A percentile compares a stretch with the other conserved stretches of the same genome.
Conservation (phyloP, 2,329 filamentous ascomycete genomes). For the Biscogniauxia marginata region DNA sequence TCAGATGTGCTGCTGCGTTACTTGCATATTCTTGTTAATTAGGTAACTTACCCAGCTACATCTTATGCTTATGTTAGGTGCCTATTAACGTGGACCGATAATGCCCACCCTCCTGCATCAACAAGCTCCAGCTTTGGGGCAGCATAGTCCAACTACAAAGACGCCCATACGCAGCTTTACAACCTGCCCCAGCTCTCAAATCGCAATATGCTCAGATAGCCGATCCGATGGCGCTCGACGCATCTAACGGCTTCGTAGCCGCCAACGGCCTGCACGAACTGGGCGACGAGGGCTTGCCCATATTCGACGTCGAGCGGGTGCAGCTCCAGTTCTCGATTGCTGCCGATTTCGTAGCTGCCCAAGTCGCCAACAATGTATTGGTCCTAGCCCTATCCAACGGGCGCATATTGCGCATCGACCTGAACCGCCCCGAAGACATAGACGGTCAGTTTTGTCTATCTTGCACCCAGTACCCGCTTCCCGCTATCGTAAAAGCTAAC, state of each 20-base stretch:
- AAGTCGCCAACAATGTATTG: conserved; percentile 96
- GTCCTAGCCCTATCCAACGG: conserved; percentile 89
- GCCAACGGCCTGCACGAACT: conserved; percentile 58
- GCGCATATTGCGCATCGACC: conserved; percentile 88
- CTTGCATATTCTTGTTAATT: background rate
- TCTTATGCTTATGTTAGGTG: too few species aligned
- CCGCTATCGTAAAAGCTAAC: conserved; percentile 10
- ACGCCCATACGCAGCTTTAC: conserved; percentile 10
- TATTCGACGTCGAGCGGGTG: conserved; percentile 92
- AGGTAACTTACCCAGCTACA: background rate
- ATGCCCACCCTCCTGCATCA: background rate
- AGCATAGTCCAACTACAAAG: background rate
- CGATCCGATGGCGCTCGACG: conserved; percentile 64
- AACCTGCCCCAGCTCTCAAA: conserved; percentile 8
- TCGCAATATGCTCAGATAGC: conserved; percentile 26
- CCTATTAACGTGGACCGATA: background rate
- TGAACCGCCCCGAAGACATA: conserved; percentile 92
- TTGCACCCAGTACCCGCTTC: conserved; percentile 19
- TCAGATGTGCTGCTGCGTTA: background rate
- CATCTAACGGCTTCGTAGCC: conserved; percentile 71
- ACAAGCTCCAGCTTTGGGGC: background rate
- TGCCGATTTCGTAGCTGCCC: conserved; percentile 92
- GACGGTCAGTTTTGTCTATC: conserved; percentile 59
- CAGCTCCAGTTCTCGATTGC: conserved; percentile 93
- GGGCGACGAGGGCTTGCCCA: conserved; percentile 67